A percentile compares a stretch with the other conserved stretches of the same genome.
These are phyloP conservation scores for Heimioporus sp. DNA, from an alignment of 768 basidiomycete species.

Conservation along the genomic window DNA sequence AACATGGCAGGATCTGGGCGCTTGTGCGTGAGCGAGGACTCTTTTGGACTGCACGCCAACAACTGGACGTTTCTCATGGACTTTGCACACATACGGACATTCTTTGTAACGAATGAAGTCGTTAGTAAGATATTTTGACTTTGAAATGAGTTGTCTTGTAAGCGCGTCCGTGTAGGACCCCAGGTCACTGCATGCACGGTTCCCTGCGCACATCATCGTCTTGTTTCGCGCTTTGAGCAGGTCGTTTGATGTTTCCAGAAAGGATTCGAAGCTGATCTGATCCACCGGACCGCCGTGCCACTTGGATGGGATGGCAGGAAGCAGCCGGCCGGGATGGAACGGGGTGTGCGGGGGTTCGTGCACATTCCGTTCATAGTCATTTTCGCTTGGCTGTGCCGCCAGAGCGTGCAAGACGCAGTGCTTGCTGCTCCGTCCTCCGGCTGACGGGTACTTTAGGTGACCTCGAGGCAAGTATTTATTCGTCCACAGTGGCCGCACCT, in stretches of 20 bases:
- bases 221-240: no score
- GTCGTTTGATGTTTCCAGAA: background rate
- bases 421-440: conserved; percentile 8
- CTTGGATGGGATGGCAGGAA: background rate
- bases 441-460: conserved; percentile 17
- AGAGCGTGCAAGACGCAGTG: background rate
- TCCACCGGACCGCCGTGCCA: no score
- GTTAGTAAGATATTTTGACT: no score
- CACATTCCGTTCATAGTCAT: background rate
- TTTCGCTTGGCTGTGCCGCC: conserved; percentile 19
- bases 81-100: background rate
- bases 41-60: no score
- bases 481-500: background rate
- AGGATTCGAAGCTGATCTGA: no score
- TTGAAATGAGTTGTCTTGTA: no score
- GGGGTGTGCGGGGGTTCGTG: conserved; percentile 22
- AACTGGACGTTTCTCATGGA: background rate
- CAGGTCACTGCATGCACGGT: no score
- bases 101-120: background rate
- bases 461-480: conserved; percentile 14
- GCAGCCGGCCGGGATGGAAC: background rate
- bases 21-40: conserved; percentile 11
- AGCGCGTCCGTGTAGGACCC: no score
- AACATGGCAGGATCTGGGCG: conserved; percentile 23
- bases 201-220: no score